phyloP scores from a whole-genome alignment of 371 early-diverging fungal genomes.

The Chytridium lagenaria region DNA sequence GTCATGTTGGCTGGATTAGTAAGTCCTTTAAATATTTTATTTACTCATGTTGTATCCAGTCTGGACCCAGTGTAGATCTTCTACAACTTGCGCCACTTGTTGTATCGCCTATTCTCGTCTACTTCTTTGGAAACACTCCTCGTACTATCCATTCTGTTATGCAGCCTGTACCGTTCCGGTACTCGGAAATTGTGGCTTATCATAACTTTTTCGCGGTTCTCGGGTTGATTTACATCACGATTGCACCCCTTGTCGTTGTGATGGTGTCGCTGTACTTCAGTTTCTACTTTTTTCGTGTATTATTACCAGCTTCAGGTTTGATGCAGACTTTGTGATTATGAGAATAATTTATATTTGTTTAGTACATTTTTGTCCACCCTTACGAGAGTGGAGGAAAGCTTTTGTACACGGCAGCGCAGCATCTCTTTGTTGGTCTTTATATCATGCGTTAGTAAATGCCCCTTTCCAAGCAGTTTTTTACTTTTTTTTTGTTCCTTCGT shows the following conservation, averaged over 20 bases:
- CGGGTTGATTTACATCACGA: conserved; percentile 77
- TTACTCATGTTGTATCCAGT: conserved; percentile 23
- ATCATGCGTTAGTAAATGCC: conserved; percentile 31
- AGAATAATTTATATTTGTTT: background rate
- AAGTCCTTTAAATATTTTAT: background rate
- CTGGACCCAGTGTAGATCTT: conserved; percentile 70
- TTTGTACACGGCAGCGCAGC: conserved; percentile 38
- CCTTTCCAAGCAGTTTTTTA: background rate
- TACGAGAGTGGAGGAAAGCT: conserved; percentile 39
- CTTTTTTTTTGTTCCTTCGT: too few relatives aligned
- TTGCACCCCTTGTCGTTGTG: conserved; percentile 81
- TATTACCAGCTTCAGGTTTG: conserved; percentile 63
- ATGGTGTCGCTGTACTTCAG: conserved; percentile 78
- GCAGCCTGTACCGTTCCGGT: conserved; percentile 47
- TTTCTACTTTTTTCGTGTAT: conserved; percentile 76
- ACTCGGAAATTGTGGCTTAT: conserved; percentile 56
- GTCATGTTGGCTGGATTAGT: conserved; percentile 65
- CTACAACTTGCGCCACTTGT: conserved; percentile 71
- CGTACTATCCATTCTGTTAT: conserved; percentile 50
- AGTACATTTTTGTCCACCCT: conserved; percentile 38
- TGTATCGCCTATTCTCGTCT: conserved; percentile 65
- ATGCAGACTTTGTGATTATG: background rate
- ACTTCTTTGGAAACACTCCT: conserved; percentile 74
- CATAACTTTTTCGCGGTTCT: conserved; percentile 79
- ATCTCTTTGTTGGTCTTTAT: conserved; percentile 44